Evolutionary conservation across 495 filamentous ascomycete genomes (phyloP).

Genomic region (Tuber aestivum): DNA sequence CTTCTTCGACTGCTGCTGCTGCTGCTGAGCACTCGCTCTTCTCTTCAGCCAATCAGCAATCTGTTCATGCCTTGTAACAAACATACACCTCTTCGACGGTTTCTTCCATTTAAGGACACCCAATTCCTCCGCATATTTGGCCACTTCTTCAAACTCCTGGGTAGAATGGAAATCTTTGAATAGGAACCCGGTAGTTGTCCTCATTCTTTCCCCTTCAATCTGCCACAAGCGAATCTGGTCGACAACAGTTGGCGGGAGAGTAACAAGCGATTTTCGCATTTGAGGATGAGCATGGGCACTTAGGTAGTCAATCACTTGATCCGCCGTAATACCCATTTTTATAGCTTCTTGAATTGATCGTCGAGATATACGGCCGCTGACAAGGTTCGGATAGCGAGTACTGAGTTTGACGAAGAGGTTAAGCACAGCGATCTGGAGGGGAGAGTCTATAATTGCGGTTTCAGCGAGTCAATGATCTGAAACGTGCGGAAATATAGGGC

Average conservation of each 20-base stretch:
- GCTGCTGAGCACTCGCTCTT: constrained; percentile 42
- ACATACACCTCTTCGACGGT: constrained; percentile 71
- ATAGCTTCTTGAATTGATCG: constrained; percentile 80
- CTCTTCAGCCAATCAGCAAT: constrained; percentile 71
- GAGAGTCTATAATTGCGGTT: constrained; percentile 49
- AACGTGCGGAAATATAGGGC: background rate
- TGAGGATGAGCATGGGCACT: constrained; percentile 86
- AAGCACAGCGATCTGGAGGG: constrained; percentile 89
- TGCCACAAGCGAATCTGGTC: constrained; percentile 98
- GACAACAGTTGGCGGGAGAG: constrained; percentile 89
- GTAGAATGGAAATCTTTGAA: constrained; percentile 78
- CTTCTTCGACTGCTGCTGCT: constrained; percentile 38
- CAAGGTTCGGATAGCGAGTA: constrained; percentile 84
- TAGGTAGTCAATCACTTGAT: constrained; percentile 88
- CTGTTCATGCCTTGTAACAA: constrained; percentile 80
- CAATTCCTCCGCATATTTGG: constrained; percentile 77
- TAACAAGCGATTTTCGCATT: constrained; percentile 61
- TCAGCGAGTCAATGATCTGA: background rate
- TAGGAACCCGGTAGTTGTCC: constrained; percentile 69
- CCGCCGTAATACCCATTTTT: constrained; percentile 80
- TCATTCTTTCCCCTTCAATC: constrained; percentile 89
- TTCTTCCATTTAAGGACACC: constrained; percentile 88
- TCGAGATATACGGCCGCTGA: constrained; percentile 81
- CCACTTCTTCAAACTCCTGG: constrained; percentile 69
- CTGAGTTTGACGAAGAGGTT: constrained; percentile 77